phyloP scores from a whole-genome alignment of 441 rosid species.

The Gossypium schwendimanii region DNA sequence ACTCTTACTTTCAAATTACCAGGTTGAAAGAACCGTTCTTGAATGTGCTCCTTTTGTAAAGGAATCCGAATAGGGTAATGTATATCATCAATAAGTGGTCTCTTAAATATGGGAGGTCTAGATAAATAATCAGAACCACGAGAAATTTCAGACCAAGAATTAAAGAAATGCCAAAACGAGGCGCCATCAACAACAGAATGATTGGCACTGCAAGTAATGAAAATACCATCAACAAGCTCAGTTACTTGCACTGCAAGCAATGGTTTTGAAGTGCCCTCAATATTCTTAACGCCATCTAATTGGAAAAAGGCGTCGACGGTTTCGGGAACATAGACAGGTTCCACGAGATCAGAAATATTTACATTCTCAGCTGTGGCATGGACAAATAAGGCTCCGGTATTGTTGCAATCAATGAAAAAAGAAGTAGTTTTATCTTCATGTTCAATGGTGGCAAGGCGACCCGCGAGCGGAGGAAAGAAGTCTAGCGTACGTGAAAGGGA shows the following conservation, averaged over 20 bases:
- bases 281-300: neutral
- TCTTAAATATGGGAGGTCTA: slow-evolving; percentile 3
- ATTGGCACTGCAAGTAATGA: slow-evolving; percentile 18
- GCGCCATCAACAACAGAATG: slow-evolving; percentile 16
- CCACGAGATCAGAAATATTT: neutral
- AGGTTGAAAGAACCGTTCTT: neutral
- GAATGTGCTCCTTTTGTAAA: neutral
- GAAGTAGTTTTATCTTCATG: slow-evolving; percentile 9
- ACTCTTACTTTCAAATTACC: slow-evolving; percentile 11
- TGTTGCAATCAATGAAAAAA: slow-evolving; percentile 20
- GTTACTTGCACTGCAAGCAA: slow-evolving; percentile 23
- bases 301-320: slow-evolving; percentile 17
- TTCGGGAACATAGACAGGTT: slow-evolving; percentile 11
- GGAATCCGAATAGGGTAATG: slow-evolving; percentile 17
- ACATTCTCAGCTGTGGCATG: slow-evolving; percentile 16
- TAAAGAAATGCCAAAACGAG: slow-evolving; percentile 22
- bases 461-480: slow-evolving; percentile 20
- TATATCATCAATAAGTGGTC: neutral
- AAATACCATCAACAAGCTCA: slow-evolving; percentile 18
- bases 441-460: slow-evolving; percentile 21
- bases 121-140: slow-evolving; percentile 6
- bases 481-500: slow-evolving; percentile 25
- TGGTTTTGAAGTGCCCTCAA: slow-evolving; percentile 10
- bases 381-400: slow-evolving; percentile 21
- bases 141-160: slow-evolving; percentile 22